Percentiles rank a stretch among this genome's conserved stretches.
Evolutionary conservation across 805 yeast genomes (phyloP).

Genomic region (Isabelozyma rhagii): DNA sequence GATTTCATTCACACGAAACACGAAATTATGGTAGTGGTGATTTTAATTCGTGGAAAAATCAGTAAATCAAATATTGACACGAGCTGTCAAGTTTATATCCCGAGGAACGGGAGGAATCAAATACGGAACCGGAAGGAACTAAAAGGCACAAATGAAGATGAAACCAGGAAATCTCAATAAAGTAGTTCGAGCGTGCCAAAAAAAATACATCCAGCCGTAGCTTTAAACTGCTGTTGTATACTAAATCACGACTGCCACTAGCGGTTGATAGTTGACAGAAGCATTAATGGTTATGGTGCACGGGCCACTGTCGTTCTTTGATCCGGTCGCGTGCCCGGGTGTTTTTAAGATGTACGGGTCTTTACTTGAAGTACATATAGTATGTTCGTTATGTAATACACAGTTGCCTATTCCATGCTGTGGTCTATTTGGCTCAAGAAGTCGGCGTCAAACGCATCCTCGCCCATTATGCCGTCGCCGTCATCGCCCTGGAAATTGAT

Average conservation of each 20-base stretch:
- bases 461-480: conserved; percentile 24
- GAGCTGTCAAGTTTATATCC: background rate
- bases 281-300: background rate
- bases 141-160: no score
- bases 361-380: background rate
- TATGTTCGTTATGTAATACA: background rate
- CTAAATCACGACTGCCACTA: no score
- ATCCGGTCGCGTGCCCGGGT: background rate
- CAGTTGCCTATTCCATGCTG: conserved; percentile 15
- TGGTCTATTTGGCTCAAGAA: conserved; percentile 29
- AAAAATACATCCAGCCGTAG: no score
- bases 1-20: background rate
- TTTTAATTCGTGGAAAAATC: background rate
- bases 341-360: background rate
- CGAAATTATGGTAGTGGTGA: background rate
- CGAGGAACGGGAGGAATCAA: no score
- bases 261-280: no score
- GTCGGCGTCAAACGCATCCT: conserved; percentile 29
- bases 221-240: no score
- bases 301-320: background rate
- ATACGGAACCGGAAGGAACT: no score
- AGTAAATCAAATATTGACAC: background rate
- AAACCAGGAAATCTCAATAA: no score
- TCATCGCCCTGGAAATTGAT: conserved; percentile 30
- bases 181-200: no score